phyloP scores from a whole-genome alignment of 768 basidiomycete genomes.

The Pulveroboletus frians region DNA sequence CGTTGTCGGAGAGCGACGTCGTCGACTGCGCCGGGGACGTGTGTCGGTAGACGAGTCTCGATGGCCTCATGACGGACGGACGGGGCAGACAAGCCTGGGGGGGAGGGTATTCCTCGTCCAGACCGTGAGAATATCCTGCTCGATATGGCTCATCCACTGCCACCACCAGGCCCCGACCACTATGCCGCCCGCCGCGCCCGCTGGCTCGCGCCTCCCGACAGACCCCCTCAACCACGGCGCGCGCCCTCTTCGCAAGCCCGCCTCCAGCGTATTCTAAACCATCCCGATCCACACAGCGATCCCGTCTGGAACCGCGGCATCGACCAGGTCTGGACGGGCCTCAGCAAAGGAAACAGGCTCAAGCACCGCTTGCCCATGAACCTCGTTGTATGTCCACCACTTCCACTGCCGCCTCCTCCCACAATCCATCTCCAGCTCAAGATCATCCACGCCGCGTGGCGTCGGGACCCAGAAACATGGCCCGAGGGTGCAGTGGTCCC shows the following conservation, averaged over 20 bases:
- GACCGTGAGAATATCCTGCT: constrained; percentile 19
- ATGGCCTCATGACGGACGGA: constrained; percentile 21
- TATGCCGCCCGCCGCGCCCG: constrained; percentile 58
- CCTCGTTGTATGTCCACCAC: constrained; percentile 48
- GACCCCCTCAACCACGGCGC: constrained; percentile 21
- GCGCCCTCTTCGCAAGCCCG: constrained; percentile 39
- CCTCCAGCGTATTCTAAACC: constrained; percentile 47
- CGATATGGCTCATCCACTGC: constrained; percentile 35
- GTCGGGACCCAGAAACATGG: constrained; percentile 69
- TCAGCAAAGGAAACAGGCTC: constrained; percentile 53
- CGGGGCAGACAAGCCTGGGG: not conserved
- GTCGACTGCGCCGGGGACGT: constrained; percentile 61
- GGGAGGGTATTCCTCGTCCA: not conserved
- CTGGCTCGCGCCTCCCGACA: constrained; percentile 44
- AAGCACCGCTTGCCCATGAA: constrained; percentile 58
- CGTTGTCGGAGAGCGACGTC: constrained; percentile 75
- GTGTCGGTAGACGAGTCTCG: constrained; percentile 33
- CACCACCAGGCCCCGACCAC: constrained; percentile 58
- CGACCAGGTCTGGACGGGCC: constrained; percentile 58
- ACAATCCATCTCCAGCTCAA: constrained; percentile 48
- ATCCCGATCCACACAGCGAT: constrained; percentile 46
- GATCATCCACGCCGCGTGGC: constrained; percentile 69
- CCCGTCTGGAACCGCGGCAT: constrained; percentile 53
- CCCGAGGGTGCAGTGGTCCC: constrained; percentile 57
- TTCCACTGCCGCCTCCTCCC: not conserved